Base-by-base conservation (phyloP, 2,329 filamentous ascomycete genomes). In the Penicillium olsonii region DNA sequence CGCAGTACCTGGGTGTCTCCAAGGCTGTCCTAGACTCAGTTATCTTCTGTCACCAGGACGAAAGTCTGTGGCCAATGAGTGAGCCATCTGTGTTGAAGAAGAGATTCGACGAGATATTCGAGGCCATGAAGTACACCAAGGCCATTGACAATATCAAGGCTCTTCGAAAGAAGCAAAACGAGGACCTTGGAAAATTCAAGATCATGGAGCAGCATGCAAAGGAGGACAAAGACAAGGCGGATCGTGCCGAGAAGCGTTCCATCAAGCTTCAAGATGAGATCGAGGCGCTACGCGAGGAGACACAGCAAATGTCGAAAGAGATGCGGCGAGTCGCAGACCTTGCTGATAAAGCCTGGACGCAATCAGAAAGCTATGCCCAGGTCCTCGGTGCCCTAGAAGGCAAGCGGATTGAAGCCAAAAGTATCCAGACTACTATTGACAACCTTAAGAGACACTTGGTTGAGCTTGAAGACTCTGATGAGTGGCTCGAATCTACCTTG, bases 31-130 rank as follows among this genome's bases (percentile, higher is more conserved):
- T 99, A 20, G 92, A 97, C 59, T 88, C 87, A 50, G 94, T 99
- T 68, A 96, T 99, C 60, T 99, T 99, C 73, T 99, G 94, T 68
- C 94, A 99, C 66, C 94, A 99, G 67, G 94, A 99, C 68, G 94
- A 99, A 60, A 96, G 92, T 20, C 74, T 97, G 22, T 99, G 94
- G 94, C 94, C 94, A 0, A 85, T 99, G 80, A 95, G 90, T 66
- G 90, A 95, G 63, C 90, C 94, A 0, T 77, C 83, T 0, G 84
- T 83, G 0, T 77, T 99, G 42, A 99, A 99, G 73, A 95, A 95
- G 70, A 87, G 86, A 44, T 99, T 99, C 53, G 94, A 99, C 66
- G 90, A 96, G 67, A 99, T 99, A 10, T 99, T 99, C 60, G 94
- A 97, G 72, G 94, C 94, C 1, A 79, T 90, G 72, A 96, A 96